These are phyloP conservation scores for Phytophthora hibernalis DNA, from an alignment of 352 stramenopile species.

Conservation along the genomic window DNA sequence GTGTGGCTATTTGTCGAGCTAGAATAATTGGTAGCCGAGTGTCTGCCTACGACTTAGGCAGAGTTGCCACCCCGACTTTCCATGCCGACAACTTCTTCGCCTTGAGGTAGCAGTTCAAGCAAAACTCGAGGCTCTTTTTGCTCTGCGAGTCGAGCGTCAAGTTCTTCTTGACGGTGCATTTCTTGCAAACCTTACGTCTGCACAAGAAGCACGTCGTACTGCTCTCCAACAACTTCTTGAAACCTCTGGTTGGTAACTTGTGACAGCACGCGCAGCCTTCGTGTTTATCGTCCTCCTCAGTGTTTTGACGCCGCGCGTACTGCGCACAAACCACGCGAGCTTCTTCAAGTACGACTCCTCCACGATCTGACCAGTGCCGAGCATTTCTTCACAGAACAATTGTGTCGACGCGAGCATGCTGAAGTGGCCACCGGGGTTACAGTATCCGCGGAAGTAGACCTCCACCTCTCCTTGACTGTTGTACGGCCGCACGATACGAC, in stretches of 20 bases:
- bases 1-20: constrained; percentile 8
- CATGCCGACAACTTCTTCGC: constrained; percentile 54
- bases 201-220: constrained; percentile 49
- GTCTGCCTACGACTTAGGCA: constrained; percentile 23
- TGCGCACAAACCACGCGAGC: constrained; percentile 63
- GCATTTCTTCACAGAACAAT: constrained; percentile 47
- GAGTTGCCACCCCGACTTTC: constrained; percentile 49
- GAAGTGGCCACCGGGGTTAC: constrained; percentile 41
- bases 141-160: constrained; percentile 43
- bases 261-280: constrained; percentile 43
- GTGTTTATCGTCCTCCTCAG: constrained; percentile 20
- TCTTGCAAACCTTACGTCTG: constrained; percentile 48
- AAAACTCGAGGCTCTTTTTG: constrained; percentile 63
- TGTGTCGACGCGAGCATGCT: constrained; percentile 25
- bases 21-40: constrained; percentile 6
- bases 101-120: constrained; percentile 62
- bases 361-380: constrained; percentile 49
- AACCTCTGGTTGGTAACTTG: constrained; percentile 40
- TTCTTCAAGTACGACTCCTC: constrained; percentile 75
- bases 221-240: constrained; percentile 47
- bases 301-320: constrained; percentile 26
- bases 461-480: constrained; percentile 44
- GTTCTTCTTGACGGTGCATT: constrained; percentile 62
- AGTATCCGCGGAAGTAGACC: constrained; percentile 57
- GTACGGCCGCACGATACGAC: constrained; percentile 49